phyloP scores from a whole-genome alignment of 257 asterid genomes.

The Striga asiatica region DNA sequence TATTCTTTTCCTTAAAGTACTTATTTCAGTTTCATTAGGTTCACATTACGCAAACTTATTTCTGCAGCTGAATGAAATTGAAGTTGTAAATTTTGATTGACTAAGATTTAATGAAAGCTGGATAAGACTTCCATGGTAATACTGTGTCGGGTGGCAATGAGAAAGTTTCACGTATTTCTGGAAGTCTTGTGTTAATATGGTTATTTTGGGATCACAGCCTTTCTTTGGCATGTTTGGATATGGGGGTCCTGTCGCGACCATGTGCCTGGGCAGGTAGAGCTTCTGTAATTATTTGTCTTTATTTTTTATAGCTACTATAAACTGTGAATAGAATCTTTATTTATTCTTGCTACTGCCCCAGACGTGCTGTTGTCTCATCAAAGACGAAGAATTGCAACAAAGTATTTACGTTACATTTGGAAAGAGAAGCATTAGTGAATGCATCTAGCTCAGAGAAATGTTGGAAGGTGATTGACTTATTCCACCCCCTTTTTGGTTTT shows the following conservation, averaged over 20 bases:
- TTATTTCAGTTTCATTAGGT: neutral
- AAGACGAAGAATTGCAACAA: constrained; percentile 42
- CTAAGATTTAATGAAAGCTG: neutral
- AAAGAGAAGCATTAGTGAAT: constrained; percentile 51
- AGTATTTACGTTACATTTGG: constrained; percentile 43
- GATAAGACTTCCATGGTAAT: neutral
- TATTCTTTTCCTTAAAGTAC: no score
- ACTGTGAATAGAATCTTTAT: neutral
- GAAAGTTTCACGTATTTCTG: neutral
- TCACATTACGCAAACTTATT: neutral
- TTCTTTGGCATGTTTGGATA: constrained; percentile 78
- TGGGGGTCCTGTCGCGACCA: constrained; percentile 73
- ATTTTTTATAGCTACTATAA: constrained; percentile 3
- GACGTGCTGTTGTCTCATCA: constrained; percentile 53
- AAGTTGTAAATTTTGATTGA: no score
- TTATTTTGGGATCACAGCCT: constrained; percentile 39
- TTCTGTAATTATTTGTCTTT: constrained; percentile 1
- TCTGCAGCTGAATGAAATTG: neutral
- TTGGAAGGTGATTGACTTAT: constrained; percentile 50
- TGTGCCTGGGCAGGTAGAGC: constrained; percentile 69
- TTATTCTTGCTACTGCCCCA: constrained; percentile 15
- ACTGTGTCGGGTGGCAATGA: neutral
- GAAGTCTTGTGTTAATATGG: constrained; percentile 3
- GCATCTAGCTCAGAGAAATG: constrained; percentile 31
- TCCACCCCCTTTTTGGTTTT: neutral